Evolutionary conservation across 805 yeast species (phyloP).

Genomic region (Sugiyamaella americana): DNA sequence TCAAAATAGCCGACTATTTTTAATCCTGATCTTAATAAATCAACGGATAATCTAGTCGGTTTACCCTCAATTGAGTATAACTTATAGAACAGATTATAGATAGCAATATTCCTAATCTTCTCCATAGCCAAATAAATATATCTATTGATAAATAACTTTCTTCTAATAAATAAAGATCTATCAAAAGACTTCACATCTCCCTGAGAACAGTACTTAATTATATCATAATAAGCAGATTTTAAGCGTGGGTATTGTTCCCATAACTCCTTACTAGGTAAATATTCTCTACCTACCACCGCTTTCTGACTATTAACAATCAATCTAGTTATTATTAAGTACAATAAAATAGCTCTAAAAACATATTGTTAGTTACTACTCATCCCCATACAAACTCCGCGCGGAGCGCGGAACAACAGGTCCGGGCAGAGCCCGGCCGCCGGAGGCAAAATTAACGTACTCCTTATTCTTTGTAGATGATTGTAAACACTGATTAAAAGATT

Average conservation of each 20-base stretch:
- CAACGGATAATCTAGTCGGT: slow-evolving; percentile 34
- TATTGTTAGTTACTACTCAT: slow-evolving; percentile 5
- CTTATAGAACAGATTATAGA: slow-evolving; percentile 46
- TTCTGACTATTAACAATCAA: slow-evolving; percentile 37
- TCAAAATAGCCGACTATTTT: slow-evolving; percentile 27
- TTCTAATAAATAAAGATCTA: slow-evolving; percentile 38
- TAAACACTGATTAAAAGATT: slow-evolving; percentile 41
- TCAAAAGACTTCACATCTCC: slow-evolving; percentile 59
- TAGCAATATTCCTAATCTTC: slow-evolving; percentile 44
- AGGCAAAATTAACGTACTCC: slow-evolving; percentile 32
- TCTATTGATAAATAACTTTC: slow-evolving; percentile 47
- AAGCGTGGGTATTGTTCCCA: slow-evolving; percentile 42
- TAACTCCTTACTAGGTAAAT: slow-evolving; percentile 39
- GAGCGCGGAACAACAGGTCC: no score
- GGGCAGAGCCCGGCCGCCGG: no score
- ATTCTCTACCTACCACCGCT: background rate
- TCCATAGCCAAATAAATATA: slow-evolving; percentile 57
- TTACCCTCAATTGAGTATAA: slow-evolving; percentile 26
- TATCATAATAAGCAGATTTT: slow-evolving; percentile 37
- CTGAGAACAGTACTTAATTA: slow-evolving; percentile 42
- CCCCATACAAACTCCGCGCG: no score
- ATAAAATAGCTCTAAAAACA: slow-evolving; percentile 43
- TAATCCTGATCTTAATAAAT: slow-evolving; percentile 41
- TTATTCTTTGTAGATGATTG: slow-evolving; percentile 29
- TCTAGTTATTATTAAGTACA: slow-evolving; percentile 59